Evolutionary conservation across 2,329 filamentous ascomycete species (phyloP).

Genomic region (Neopestalotiopsis sp.): DNA sequence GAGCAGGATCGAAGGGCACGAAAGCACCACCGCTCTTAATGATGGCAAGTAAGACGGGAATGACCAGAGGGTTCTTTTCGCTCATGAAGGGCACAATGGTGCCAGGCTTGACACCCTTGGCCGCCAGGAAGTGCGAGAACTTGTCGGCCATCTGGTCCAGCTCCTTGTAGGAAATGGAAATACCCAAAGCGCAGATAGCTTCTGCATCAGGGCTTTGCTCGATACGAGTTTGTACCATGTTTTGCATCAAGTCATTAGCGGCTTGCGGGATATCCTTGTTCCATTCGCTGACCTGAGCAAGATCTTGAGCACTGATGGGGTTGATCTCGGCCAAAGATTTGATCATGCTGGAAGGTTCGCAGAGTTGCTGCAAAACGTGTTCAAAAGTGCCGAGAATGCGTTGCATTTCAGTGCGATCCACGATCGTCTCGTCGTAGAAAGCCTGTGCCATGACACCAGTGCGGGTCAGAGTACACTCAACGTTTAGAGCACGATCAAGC

Average conservation of each 20-base stretch:
- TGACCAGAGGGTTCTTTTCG: constrained; percentile 12
- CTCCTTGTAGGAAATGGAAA: constrained; percentile 13
- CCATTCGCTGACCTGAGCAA: constrained; percentile 10
- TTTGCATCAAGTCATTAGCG: constrained; percentile 9
- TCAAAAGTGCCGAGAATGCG: constrained; percentile 16
- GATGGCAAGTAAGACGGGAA: constrained; percentile 12
- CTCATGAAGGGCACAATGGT: constrained; percentile 11
- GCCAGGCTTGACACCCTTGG: constrained; percentile 11
- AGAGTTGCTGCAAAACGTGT: constrained; percentile 8
- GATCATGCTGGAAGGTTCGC: constrained; percentile 13
- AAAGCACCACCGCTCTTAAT: constrained; percentile 16
- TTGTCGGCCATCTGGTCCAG: constrained; percentile 12
- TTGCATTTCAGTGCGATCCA: constrained; percentile 16
- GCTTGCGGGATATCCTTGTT: constrained; percentile 14
- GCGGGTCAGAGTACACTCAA: constrained; percentile 13
- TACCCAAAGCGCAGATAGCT: constrained; percentile 13
- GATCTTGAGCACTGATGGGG: constrained; percentile 8
- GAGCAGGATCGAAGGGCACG: constrained; percentile 16
- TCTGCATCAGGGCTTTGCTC: constrained; percentile 9
- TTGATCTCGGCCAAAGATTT: constrained; percentile 10
- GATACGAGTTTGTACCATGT: neutral
- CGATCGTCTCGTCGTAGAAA: constrained; percentile 13
- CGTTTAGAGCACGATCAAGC: constrained; percentile 12
- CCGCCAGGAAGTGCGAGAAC: constrained; percentile 4
- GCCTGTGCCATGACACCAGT: constrained; percentile 14